A percentile compares a stretch with the other conserved stretches of the same genome.
These are phyloP conservation scores for Fomitiporia mediterranea DNA, from an alignment of 1,284 basidiomycete species.

Conservation along the genomic window DNA sequence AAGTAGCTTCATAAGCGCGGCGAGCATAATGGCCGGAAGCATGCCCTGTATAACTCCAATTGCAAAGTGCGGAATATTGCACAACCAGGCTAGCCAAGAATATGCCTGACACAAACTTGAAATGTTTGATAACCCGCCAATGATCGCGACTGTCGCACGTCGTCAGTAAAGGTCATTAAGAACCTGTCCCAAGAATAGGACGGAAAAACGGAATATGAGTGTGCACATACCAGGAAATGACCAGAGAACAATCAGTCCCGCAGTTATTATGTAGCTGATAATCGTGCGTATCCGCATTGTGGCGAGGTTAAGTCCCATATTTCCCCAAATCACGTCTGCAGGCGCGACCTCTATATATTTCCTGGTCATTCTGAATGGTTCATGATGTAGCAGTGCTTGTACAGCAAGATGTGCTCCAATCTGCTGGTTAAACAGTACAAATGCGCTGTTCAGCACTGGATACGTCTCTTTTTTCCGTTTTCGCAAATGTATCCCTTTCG, in stretches of 20 bases:
- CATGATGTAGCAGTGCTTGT: constrained; percentile 69
- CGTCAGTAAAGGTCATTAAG: constrained; percentile 33
- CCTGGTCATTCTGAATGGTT: constrained; percentile 71
- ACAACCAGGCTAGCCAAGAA: constrained; percentile 82
- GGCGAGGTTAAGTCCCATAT: constrained; percentile 86
- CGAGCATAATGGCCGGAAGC: constrained; percentile 79
- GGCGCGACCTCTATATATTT: constrained; percentile 74
- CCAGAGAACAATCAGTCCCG: constrained; percentile 69
- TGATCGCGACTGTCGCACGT: constrained; percentile 65
- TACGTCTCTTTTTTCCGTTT: constrained; percentile 40
- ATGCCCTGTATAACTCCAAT: constrained; percentile 91
- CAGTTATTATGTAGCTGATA: constrained; percentile 58
- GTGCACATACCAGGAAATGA: constrained; percentile 57
- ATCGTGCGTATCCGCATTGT: constrained; percentile 65
- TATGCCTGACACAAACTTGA: constrained; percentile 61
- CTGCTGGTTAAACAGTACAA: constrained; percentile 92
- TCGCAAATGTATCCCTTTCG: no score
- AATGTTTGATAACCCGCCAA: constrained; percentile 85
- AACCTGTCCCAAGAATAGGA: not conserved
- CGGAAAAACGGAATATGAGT: not conserved
- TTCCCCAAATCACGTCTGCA: constrained; percentile 88
- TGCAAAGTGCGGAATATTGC: constrained; percentile 54
- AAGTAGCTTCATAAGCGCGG: constrained; percentile 87
- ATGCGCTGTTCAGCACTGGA: constrained; percentile 78
- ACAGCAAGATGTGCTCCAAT: constrained; percentile 88